Percentiles rank a stretch among this genome's conserved stretches.
Evolutionary conservation across 1,139 yeast genomes (phyloP).

Genomic region (Saccharomycopsis phalli): DNA sequence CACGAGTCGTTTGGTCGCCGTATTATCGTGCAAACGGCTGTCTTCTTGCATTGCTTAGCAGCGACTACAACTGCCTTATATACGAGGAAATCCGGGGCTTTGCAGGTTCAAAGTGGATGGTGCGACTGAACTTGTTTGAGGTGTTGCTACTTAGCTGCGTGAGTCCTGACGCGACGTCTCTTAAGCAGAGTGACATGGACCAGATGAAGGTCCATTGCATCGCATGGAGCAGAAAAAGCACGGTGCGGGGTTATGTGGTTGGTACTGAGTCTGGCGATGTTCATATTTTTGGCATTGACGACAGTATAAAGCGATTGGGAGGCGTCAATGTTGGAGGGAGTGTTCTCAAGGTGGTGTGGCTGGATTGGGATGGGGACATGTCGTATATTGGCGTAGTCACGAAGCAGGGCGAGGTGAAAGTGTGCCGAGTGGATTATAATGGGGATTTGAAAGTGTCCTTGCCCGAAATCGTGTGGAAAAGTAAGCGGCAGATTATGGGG

Average conservation of each 20-base stretch:
- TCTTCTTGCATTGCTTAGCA: constrained; percentile 5
- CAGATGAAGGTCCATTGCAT: constrained; percentile 1
- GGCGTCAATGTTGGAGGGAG: too few relatives aligned
- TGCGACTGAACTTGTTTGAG: background rate
- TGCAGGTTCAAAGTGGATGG: background rate
- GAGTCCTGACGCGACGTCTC: background rate
- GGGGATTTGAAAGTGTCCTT: too few relatives aligned
- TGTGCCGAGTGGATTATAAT: too few relatives aligned
- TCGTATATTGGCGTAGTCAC: too few relatives aligned
- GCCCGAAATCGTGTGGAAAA: too few relatives aligned
- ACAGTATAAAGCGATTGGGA: too few relatives aligned
- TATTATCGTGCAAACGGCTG: background rate
- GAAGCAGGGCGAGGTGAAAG: too few relatives aligned
- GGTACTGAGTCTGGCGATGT: constrained; percentile 10
- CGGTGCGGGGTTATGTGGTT: background rate
- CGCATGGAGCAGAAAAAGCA: constrained; percentile 1
- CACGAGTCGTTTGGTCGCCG: constrained; percentile 10
- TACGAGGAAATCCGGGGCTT: constrained; percentile 1
- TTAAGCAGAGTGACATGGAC: background rate
- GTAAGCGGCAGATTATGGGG: too few relatives aligned
- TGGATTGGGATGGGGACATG: too few relatives aligned
- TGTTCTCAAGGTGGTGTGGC: too few relatives aligned
- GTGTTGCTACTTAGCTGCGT: background rate
- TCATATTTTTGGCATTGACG: background rate
- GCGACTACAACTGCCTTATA: constrained; percentile 7